Evolutionary conservation across 345 rosid genomes (phyloP).

Genomic region (Lepidium sativum): DNA sequence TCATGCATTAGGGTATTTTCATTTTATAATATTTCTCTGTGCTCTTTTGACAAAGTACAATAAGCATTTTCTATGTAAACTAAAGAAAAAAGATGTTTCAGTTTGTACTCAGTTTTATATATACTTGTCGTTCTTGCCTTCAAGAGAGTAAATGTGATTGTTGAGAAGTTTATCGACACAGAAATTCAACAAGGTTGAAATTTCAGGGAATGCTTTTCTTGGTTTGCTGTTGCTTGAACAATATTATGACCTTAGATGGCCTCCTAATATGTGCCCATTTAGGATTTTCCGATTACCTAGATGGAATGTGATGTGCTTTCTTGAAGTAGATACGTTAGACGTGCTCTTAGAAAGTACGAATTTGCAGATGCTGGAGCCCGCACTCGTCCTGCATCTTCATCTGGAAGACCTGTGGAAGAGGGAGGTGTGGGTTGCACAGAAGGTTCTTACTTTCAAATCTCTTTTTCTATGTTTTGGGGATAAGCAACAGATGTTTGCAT

Average conservation of each 20-base stretch:
- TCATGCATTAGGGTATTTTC: conserved; percentile 8
- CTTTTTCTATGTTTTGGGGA: background rate
- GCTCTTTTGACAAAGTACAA: background rate
- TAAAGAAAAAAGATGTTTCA: background rate
- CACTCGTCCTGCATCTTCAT: conserved; percentile 49
- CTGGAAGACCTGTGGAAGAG: conserved; percentile 41
- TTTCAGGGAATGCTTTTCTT: background rate
- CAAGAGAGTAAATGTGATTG: background rate
- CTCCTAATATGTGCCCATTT: background rate
- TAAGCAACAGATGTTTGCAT: background rate
- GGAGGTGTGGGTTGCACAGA: conserved; percentile 28
- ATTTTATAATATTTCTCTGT: background rate
- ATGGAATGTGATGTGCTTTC: background rate
- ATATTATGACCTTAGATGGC: background rate
- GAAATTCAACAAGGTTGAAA: background rate
- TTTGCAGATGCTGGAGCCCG: conserved; percentile 49
- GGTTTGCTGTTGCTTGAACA: conserved; percentile 7
- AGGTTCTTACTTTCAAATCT: conserved; percentile 35
- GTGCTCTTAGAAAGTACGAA: conserved; percentile 6
- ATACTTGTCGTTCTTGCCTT: background rate
- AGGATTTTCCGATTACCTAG: conserved; percentile 11
- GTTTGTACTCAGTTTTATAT: background rate
- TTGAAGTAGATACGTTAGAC: background rate
- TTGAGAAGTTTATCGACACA: background rate
- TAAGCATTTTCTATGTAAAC: background rate